Conservation (phyloP, 192 early-diverging fungal genomes). For the Backusella tuberculispora region DNA sequence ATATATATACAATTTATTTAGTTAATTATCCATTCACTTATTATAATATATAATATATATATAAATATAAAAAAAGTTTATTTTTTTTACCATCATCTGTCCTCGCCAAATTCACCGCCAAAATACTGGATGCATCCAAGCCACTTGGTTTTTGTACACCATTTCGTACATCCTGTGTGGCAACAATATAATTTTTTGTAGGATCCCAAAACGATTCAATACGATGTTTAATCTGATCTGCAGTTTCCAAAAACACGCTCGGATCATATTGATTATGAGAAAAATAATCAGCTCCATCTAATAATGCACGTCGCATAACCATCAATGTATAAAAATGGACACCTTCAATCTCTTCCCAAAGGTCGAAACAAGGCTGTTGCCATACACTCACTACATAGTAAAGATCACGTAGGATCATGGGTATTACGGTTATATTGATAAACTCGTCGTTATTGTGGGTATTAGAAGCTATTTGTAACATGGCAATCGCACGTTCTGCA, state of each 20-base stretch:
- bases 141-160: conserved; percentile 50
- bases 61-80: too few relatives aligned
- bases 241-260: background rate
- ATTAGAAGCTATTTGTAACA: conserved; percentile 45
- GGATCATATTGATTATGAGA: background rate
- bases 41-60: background rate
- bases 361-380: conserved; percentile 53
- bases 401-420: conserved; percentile 57
- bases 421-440: background rate
- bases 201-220: conserved; percentile 52
- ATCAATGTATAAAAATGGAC: conserved; percentile 71
- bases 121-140: conserved; percentile 62
- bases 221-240: background rate
- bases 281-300: conserved; percentile 48
- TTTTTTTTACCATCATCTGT: too few relatives aligned
- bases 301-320: conserved; percentile 66
- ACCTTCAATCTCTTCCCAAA: conserved; percentile 82
- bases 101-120: conserved; percentile 53
- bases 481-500: conserved; percentile 50
- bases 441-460: background rate
- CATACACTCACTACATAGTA: conserved; percentile 61
- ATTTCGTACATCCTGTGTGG: conserved; percentile 42
- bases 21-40: too few relatives aligned
- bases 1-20: background rate
- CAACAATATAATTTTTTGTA: conserved; percentile 33